Conservation (phyloP, 257 asterid genomes). For the Solanum okadae region DNA sequence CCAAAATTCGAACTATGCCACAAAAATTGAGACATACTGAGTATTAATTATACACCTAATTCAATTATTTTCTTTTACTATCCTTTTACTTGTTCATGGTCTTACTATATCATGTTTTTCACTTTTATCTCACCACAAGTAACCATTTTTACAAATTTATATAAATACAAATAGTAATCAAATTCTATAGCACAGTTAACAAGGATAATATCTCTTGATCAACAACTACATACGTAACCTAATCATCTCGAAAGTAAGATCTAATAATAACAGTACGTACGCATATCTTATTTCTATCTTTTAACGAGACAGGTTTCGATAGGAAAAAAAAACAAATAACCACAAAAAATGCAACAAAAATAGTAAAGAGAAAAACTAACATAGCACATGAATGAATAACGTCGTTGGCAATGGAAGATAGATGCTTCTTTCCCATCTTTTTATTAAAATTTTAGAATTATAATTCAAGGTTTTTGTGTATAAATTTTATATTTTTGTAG, state of each 20-base stretch:
- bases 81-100: too few species aligned
- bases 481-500: not conserved
- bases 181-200: too few species aligned
- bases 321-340: not conserved
- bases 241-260: not conserved
- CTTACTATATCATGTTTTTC: too few species aligned
- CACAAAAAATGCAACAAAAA: not conserved
- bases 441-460: not conserved
- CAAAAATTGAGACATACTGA: too few species aligned
- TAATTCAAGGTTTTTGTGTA: not conserved
- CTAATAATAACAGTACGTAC: not conserved
- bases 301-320: not conserved
- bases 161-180: too few species aligned
- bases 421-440: constrained; percentile 61
- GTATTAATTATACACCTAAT: too few species aligned
- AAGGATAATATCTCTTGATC: too few species aligned
- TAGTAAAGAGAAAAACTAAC: constrained; percentile 18
- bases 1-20: too few species aligned
- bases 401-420: constrained; percentile 59
- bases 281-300: not conserved
- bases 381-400: constrained; percentile 48
- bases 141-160: too few species aligned
- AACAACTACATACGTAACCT: not conserved
- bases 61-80: too few species aligned
- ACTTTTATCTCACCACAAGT: too few species aligned